Percentiles rank a stretch among this genome's conserved stretches.
phyloP scores from a whole-genome alignment of 1,284 basidiomycete genomes.

The Porogramme epimiltina region DNA sequence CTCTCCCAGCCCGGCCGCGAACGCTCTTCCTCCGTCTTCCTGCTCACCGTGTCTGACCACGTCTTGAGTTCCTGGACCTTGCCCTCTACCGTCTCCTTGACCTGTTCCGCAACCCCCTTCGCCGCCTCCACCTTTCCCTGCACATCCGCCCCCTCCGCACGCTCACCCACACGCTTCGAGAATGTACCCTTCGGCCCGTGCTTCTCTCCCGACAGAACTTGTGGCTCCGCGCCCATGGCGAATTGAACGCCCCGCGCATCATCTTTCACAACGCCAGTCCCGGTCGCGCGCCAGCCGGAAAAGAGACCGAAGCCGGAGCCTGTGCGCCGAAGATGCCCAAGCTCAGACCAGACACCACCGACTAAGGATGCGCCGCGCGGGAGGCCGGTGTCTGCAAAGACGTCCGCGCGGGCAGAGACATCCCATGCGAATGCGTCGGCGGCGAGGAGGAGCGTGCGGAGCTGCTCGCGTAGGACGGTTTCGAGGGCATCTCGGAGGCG shows the following conservation, averaged over 20 bases:
- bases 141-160: constrained; percentile 18
- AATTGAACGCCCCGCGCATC: constrained; percentile 43
- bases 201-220: constrained; percentile 66
- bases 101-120: constrained; percentile 30
- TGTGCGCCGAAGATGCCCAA: constrained; percentile 51
- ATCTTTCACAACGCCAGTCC: constrained; percentile 61
- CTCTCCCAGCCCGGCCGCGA: constrained; percentile 50
- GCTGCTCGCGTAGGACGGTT: constrained; percentile 53
- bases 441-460: constrained; percentile 50
- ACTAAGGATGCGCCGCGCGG: constrained; percentile 47
- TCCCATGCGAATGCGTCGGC: constrained; percentile 61
- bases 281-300: constrained; percentile 53
- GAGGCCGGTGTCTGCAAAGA: constrained; percentile 65
- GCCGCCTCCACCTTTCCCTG: constrained; percentile 16
- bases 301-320: constrained; percentile 39
- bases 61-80: constrained; percentile 42
- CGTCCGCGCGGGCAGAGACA: constrained; percentile 52
- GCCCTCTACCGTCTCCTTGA: constrained; percentile 36
- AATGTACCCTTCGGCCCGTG: constrained; percentile 59
- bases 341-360: constrained; percentile 65
- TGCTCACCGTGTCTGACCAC: constrained; percentile 48
- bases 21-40: constrained; percentile 47
- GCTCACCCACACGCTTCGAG: constrained; percentile 46
- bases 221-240: constrained; percentile 70
- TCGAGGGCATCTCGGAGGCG: constrained; percentile 60